Evolutionary conservation across 805 yeast species (phyloP), one percentile per base, ranked within the genome.

Genomic region (Nematodospora valgi): DNA sequence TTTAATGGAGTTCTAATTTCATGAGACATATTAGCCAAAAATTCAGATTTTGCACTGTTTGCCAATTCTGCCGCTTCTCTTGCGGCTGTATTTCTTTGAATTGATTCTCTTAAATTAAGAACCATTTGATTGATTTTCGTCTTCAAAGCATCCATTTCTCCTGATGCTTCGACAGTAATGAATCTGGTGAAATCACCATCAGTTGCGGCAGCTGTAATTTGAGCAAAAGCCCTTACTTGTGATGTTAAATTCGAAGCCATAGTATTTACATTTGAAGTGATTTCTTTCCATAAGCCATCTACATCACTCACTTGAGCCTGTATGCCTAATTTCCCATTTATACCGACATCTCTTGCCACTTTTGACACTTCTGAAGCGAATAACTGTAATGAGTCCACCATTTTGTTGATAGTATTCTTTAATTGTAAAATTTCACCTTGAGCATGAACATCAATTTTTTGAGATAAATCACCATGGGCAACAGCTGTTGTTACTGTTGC

Each of bases 1-100:
- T 86, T 86, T 78, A 86, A 82, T 14, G 96, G 96, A 2, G 96
- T 86, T 57, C 96, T 71, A 51, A 86, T 82, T 58, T 86, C 96
- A 47, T 67, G 72, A 11, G 62, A 56, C 62, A 56, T 86, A 52
- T 86, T 86, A 30, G 95, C 95, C 62, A 86, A 71, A 56, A 86
- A 86, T 58, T 86, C 96, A 7, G 95, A 86, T 58, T 86, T 86
- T 4, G 95, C 87, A 47, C 85, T 73, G 58, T 86, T 86, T 4
- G 95, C 95, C 48, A 86, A 68, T 54, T 86, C 96, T 24, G 96
- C 96, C 23, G 95, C 95, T 60, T 86, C 95, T 62, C 96, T 79
- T 1, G 95, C 95, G 8, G 91, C 93, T 0, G 96, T 86, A 53
- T 86, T 86, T 56, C 95, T 78, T 61, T 86, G 94, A 56, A 86